Evolutionary conservation across 2,329 filamentous ascomycete species (phyloP).

Genomic region (Sodiomyces alkalinus): DNA sequence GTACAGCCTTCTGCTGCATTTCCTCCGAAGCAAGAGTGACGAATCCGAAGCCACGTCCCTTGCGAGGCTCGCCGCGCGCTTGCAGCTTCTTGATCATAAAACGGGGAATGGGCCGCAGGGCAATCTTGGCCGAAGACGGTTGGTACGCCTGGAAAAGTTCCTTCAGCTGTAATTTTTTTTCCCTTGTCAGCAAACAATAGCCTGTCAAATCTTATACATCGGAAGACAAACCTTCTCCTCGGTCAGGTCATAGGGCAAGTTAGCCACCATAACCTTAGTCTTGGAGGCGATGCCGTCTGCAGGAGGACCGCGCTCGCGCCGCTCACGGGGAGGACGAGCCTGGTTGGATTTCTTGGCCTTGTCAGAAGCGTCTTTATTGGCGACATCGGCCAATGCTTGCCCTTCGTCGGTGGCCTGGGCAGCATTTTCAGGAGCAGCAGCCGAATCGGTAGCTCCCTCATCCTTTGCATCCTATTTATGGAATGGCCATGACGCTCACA

Average conservation of each 20-base stretch:
- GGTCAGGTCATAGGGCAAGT: conserved; percentile 93
- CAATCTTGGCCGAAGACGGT: conserved; percentile 93
- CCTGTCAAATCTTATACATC: too few relatives aligned
- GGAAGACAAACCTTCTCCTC: conserved; percentile 70
- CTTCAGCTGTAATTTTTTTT: conserved; percentile 54
- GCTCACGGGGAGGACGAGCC: conserved; percentile 41
- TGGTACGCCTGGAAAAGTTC: conserved; percentile 91
- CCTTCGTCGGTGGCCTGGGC: conserved; percentile 34
- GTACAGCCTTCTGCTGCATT: conserved; percentile 89
- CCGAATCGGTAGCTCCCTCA: conserved; percentile 22
- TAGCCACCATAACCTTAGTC: conserved; percentile 99
- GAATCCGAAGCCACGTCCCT: conserved; percentile 98
- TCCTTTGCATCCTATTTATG: conserved; percentile 26
- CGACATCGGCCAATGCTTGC: conserved; percentile 45
- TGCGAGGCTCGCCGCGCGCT: conserved; percentile 92
- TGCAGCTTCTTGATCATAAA: conserved; percentile 99
- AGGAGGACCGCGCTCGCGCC: conserved; percentile 78
- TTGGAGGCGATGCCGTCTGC: conserved; percentile 96
- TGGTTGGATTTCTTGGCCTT: conserved; percentile 40
- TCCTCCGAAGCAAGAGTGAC: conserved; percentile 93
- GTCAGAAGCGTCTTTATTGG: conserved; percentile 41
- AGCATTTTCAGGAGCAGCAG: conserved; percentile 23
- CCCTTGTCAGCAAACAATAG: conserved; percentile 5
- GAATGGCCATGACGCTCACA: not conserved
- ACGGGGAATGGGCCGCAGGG: conserved; percentile 91